Percentiles rank a stretch among this genome's conserved stretches.
These are phyloP conservation scores for Spatholobus suberectus DNA, from an alignment of 306 rosid genomes.

Conservation along the genomic window DNA sequence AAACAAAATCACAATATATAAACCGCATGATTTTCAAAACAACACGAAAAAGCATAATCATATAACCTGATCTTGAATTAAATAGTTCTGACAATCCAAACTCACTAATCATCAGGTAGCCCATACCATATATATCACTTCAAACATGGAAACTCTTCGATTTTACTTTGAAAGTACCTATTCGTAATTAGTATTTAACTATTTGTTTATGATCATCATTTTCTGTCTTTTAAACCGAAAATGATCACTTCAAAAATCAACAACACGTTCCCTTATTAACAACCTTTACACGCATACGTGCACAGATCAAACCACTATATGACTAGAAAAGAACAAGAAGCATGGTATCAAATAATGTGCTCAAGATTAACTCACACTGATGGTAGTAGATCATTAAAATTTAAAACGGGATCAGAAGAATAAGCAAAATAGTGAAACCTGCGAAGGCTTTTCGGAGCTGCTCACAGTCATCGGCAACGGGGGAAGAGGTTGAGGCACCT, in stretches of 20 bases:
- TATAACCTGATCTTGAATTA: background rate
- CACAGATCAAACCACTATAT: background rate
- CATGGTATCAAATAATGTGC: background rate
- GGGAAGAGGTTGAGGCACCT: constrained; percentile 41
- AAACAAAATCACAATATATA: background rate
- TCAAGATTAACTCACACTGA: background rate
- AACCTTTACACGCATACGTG: background rate
- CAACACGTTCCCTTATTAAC: background rate
- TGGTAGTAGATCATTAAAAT: background rate
- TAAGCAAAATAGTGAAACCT: constrained; percentile 26
- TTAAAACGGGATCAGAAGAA: background rate
- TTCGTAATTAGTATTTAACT: background rate
- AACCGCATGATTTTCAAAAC: background rate
- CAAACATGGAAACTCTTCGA: background rate
- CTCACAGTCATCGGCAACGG: constrained; percentile 48
- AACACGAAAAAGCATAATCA: background rate
- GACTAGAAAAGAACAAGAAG: background rate
- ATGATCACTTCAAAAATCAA: background rate
- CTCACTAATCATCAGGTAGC: background rate
- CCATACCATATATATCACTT: background rate
- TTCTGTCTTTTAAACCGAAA: no score
- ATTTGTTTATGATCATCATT: background rate
- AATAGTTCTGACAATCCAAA: background rate
- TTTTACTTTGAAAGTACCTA: background rate
- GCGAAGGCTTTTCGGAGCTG: constrained; percentile 49